Conservation (phyloP, 2,329 filamentous ascomycete genomes). For the Scedosporium dehoogii region DNA sequence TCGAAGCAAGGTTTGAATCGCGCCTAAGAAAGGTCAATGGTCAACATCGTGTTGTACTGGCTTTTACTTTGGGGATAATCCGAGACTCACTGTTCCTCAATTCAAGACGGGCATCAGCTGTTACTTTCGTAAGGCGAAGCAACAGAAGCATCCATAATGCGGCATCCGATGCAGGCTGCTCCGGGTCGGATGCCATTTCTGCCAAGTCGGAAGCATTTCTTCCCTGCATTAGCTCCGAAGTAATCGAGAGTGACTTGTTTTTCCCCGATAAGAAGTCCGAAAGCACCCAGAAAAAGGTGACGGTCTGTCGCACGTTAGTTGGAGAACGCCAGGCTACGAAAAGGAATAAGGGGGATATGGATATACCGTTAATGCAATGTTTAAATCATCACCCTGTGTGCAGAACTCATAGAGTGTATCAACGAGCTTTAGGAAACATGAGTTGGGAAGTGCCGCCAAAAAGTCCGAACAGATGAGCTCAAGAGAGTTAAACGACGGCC, state of each 20-base stretch:
- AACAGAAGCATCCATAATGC: conserved; percentile 73
- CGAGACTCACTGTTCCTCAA: conserved; percentile 57
- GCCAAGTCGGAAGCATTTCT: conserved; percentile 41
- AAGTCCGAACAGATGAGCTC: conserved; percentile 96
- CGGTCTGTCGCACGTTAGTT: conserved; percentile 43
- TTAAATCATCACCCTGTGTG: conserved; percentile 81
- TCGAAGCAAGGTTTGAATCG: conserved; percentile 79
- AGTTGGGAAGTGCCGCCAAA: conserved; percentile 59
- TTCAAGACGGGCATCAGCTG: conserved; percentile 62
- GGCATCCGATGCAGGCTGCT: conserved; percentile 52
- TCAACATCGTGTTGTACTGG: not conserved
- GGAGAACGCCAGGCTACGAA: conserved; percentile 8
- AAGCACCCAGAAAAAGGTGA: conserved; percentile 92
- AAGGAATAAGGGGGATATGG: not conserved
- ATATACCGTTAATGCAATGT: conserved; percentile 80
- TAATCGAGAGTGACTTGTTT: conserved; percentile 48
- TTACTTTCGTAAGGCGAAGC: conserved; percentile 59
- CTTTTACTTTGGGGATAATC: not conserved
- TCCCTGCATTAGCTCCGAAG: conserved; percentile 42
- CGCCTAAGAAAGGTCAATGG: conserved; percentile 32
- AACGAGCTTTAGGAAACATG: conserved; percentile 67
- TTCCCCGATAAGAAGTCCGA: conserved; percentile 72
- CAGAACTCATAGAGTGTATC: conserved; percentile 86
- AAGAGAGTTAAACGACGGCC: conserved; percentile 78
- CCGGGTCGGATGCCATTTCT: conserved; percentile 47